Percentiles rank a stretch among this genome's conserved stretches.
phyloP scores from a whole-genome alignment of 495 filamentous ascomycete species.

The Podospora conica region DNA sequence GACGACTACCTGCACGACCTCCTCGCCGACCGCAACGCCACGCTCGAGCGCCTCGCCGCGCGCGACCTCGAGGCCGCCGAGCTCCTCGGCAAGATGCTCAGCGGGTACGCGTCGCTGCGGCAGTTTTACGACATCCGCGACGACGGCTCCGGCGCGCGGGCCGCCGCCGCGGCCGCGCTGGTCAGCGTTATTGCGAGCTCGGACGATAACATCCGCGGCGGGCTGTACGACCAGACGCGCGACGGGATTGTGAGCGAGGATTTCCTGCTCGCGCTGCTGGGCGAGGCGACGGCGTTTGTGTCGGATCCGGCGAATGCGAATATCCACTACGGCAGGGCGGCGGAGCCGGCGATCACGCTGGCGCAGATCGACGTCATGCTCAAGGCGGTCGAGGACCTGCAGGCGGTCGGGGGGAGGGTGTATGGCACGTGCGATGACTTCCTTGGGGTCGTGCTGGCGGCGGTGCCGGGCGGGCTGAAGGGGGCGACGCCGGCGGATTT shows the following conservation, averaged over 20 bases:
- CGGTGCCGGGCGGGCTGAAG: slow-evolving; percentile 36
- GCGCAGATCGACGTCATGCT: slow-evolving; percentile 69
- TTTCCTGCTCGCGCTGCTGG: slow-evolving; percentile 72
- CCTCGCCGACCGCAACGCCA: slow-evolving; percentile 58
- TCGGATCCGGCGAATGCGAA: slow-evolving; percentile 42
- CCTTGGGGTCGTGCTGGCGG: slow-evolving; percentile 50
- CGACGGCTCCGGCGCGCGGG: slow-evolving; percentile 38
- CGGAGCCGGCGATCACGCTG: slow-evolving; percentile 44
- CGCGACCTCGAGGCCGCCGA: slow-evolving; percentile 70
- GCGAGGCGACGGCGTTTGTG: slow-evolving; percentile 74
- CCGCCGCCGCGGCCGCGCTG: slow-evolving; percentile 66
- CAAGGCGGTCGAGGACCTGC: slow-evolving; percentile 74
- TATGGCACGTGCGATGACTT: slow-evolving; percentile 65
- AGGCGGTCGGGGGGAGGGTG: slow-evolving; percentile 66
- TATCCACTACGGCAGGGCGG: slow-evolving; percentile 18
- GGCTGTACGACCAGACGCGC: slow-evolving; percentile 70
- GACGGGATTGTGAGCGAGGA: slow-evolving; percentile 80
- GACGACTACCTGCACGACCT: slow-evolving; percentile 61
- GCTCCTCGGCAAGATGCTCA: slow-evolving; percentile 74
- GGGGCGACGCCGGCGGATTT: slow-evolving; percentile 54
- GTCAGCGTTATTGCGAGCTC: slow-evolving; percentile 74
- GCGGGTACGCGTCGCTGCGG: slow-evolving; percentile 81
- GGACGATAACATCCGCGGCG: slow-evolving; percentile 80
- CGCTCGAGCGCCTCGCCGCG: slow-evolving; percentile 57
- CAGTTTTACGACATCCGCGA: slow-evolving; percentile 85